These are phyloP conservation scores for Pluteus cervinus DNA, from an alignment of 768 basidiomycete genomes.

Conservation along the genomic window DNA sequence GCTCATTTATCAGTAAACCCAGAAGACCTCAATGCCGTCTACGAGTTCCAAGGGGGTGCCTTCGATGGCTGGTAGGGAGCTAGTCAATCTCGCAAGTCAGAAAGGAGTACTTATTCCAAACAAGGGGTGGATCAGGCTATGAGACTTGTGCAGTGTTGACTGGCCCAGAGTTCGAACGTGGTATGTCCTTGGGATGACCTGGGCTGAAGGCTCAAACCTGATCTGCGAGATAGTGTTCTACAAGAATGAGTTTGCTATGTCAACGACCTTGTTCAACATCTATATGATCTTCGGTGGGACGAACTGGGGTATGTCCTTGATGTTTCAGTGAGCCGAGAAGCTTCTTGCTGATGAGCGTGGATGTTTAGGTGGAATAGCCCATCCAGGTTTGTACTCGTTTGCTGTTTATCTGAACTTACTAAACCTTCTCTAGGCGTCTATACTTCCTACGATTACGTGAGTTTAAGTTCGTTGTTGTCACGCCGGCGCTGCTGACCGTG, in stretches of 20 bases:
- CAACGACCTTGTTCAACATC: conserved; percentile 40
- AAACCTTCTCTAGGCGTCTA: conserved; percentile 26
- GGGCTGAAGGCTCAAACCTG: neutral
- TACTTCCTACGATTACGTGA: conserved; percentile 39
- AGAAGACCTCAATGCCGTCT: conserved; percentile 32
- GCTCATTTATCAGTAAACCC: conserved; percentile 31
- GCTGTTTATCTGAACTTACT: neutral
- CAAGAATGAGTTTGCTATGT: conserved; percentile 40
- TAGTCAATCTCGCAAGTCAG: neutral
- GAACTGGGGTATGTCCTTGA: conserved; percentile 32
- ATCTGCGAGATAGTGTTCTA: conserved; percentile 32
- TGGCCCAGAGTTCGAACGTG: conserved; percentile 41
- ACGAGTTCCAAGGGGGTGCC: conserved; percentile 45
- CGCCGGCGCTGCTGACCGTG: conserved; percentile 1
- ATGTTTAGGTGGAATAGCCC: conserved; percentile 23
- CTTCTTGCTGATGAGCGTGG: conserved; percentile 1
- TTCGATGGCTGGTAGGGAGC: conserved; percentile 44
- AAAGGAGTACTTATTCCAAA: neutral
- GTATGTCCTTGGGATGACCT: conserved; percentile 11
- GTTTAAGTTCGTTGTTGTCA: conserved; percentile 5
- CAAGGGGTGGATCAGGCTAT: conserved; percentile 35
- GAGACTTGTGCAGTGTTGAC: conserved; percentile 24
- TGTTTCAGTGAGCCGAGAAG: neutral
- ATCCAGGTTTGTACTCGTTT: conserved; percentile 22
- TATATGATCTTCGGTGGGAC: conserved; percentile 51